A percentile compares a stretch with the other conserved stretches of the same genome.
These are phyloP conservation scores for Alliaria petiolata DNA, from an alignment of 345 rosid genomes.

Conservation along the genomic window DNA sequence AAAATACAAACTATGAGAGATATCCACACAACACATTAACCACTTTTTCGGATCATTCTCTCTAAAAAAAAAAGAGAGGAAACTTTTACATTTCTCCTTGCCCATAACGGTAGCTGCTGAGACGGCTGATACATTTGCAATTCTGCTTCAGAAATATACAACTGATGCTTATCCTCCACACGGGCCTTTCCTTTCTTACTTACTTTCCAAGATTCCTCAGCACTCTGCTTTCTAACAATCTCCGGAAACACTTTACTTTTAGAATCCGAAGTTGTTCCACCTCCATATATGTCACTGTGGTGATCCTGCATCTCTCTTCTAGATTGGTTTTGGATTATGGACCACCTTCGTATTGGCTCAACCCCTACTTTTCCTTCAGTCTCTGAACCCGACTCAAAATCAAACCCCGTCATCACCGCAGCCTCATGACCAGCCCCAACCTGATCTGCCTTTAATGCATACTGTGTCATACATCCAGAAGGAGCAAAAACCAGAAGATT, in stretches of 20 bases:
- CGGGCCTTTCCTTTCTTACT: constrained; percentile 31
- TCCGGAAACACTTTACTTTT: constrained; percentile 73
- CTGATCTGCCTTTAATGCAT: constrained; percentile 38
- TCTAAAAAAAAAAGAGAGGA: neutral
- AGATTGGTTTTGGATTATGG: constrained; percentile 63
- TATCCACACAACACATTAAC: constrained; percentile 2
- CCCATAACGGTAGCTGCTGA: constrained; percentile 62
- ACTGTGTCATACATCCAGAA: constrained; percentile 79
- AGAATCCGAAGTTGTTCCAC: constrained; percentile 54
- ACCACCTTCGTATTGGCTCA: constrained; percentile 83
- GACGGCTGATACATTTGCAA: constrained; percentile 56
- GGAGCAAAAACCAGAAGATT: constrained; percentile 82
- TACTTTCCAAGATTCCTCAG: constrained; percentile 30
- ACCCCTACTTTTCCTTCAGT: constrained; percentile 64
- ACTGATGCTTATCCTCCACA: constrained; percentile 56
- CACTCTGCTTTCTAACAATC: constrained; percentile 42
- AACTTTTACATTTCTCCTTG: constrained; percentile 57
- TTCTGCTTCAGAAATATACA: constrained; percentile 85
- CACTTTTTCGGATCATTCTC: constrained; percentile 1
- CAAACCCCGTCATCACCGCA: constrained; percentile 26
- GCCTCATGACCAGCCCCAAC: constrained; percentile 39
- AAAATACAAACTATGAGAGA: constrained; percentile 15
- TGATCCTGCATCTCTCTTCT: constrained; percentile 69
- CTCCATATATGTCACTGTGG: constrained; percentile 75
- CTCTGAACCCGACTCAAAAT: constrained; percentile 52